phyloP scores from a whole-genome alignment of 129 eudicot genomes.

The Silybum marianum region DNA sequence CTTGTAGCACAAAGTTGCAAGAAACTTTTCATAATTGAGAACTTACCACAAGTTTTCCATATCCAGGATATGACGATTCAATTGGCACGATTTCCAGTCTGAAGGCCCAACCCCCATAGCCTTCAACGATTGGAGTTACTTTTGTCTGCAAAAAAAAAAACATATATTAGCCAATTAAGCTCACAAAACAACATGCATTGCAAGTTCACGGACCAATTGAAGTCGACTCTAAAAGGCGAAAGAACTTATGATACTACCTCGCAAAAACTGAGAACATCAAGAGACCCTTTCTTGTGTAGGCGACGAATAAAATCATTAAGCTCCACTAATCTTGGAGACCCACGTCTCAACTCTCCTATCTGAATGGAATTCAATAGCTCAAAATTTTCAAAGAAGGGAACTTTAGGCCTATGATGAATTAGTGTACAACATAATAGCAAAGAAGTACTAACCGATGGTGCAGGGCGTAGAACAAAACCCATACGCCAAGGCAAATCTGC shows the following conservation, averaged over 20 bases:
- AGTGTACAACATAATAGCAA: neutral
- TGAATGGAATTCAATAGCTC: slow-evolving; percentile 19
- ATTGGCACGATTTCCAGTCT: slow-evolving; percentile 94
- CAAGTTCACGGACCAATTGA: neutral
- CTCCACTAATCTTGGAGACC: slow-evolving; percentile 85
- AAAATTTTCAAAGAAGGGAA: neutral
- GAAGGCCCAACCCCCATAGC: slow-evolving; percentile 98
- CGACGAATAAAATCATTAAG: slow-evolving; percentile 83
- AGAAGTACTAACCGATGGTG: slow-evolving; percentile 73
- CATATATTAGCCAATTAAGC: slow-evolving; percentile 11
- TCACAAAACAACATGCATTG: neutral
- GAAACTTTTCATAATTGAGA: neutral
- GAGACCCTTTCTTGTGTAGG: slow-evolving; percentile 70
- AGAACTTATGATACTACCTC: slow-evolving; percentile 56
- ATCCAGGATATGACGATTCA: slow-evolving; percentile 99
- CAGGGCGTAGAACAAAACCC: slow-evolving; percentile 98
- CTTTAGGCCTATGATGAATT: too few relatives aligned
- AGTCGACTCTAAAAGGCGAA: neutral
- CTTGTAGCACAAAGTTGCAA: too few relatives aligned
- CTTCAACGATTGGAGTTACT: slow-evolving; percentile 98
- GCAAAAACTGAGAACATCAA: slow-evolving; percentile 93
- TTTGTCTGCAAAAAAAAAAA: slow-evolving; percentile 67
- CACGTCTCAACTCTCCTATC: slow-evolving; percentile 98
- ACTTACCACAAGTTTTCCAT: slow-evolving; percentile 88
- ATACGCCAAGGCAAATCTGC: slow-evolving; percentile 99